phyloP scores from a whole-genome alignment of 2,329 filamentous ascomycete genomes.

The Coniochaeta sp. region DNA sequence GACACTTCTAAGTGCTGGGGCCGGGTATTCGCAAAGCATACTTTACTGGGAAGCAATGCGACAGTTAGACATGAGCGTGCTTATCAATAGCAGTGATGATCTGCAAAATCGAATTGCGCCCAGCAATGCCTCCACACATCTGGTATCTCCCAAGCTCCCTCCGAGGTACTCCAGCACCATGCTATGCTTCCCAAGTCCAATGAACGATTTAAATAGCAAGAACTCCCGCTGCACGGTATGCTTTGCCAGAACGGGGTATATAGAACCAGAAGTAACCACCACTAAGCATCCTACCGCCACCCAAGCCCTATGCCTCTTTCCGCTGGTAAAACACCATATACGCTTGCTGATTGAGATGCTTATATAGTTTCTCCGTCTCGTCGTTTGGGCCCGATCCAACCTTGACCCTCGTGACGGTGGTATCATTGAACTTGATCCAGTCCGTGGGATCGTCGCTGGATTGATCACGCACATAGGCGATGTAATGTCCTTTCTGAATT shows the following conservation, averaged over 20 bases:
- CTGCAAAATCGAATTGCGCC: background rate
- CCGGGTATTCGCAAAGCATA: background rate
- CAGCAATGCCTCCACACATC: background rate
- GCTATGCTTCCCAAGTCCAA: background rate
- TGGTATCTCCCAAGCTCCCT: background rate
- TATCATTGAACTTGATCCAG: slow-evolving; percentile 46
- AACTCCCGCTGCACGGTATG: background rate
- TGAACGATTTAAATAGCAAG: background rate
- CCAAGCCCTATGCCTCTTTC: slow-evolving; percentile 1
- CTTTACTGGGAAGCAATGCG: background rate
- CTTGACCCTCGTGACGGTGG: slow-evolving; percentile 29
- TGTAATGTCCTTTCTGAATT: slow-evolving; percentile 73
- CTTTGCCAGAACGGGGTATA: background rate
- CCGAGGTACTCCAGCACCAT: background rate
- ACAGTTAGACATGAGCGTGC: background rate
- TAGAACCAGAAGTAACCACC: background rate
- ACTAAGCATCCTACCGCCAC: background rate
- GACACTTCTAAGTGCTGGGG: background rate
- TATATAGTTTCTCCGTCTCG: slow-evolving; percentile 29
- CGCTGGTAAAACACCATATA: slow-evolving; percentile 37
- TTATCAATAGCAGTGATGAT: background rate
- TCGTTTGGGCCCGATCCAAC: slow-evolving; percentile 28
- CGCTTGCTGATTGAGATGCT: slow-evolving; percentile 31
- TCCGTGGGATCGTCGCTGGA: slow-evolving; percentile 31
- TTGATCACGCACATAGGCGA: slow-evolving; percentile 58